Evolutionary conservation across 768 basidiomycete genomes (phyloP).

Genomic region (Leccinum subgranulosum): DNA sequence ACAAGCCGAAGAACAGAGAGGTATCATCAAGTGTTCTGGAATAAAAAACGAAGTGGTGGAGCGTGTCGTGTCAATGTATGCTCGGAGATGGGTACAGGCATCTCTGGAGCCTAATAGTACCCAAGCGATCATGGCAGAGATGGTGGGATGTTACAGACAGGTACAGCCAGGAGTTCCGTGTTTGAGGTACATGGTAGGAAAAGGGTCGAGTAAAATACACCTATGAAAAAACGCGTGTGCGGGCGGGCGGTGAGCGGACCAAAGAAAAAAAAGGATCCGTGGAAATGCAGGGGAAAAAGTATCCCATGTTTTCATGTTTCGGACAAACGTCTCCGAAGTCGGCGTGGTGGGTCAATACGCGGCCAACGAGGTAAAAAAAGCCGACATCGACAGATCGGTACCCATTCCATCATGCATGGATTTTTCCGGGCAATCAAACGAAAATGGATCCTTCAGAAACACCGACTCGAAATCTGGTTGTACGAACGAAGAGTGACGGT

Average conservation of each 20-base stretch:
- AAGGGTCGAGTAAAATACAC: conserved; percentile 28
- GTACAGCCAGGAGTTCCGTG: conserved; percentile 20
- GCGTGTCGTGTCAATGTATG: conserved; percentile 1
- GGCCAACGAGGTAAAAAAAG: conserved; percentile 31
- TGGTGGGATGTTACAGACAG: conserved; percentile 26
- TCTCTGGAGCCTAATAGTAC: background rate
- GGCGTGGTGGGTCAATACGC: conserved; percentile 21
- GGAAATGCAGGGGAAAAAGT: background rate
- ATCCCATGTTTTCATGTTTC: background rate
- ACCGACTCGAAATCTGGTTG: conserved; percentile 18
- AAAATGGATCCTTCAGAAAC: conserved; percentile 24
- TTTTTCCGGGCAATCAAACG: conserved; percentile 26
- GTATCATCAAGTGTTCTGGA: conserved; percentile 6
- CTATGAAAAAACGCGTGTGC: conserved; percentile 6
- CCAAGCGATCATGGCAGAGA: background rate
- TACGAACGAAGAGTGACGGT: conserved; percentile 10
- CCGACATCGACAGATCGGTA: conserved; percentile 29
- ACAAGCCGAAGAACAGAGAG: conserved; percentile 12
- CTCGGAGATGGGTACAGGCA: conserved; percentile 3
- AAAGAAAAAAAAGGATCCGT: background rate
- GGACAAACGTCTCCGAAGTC: background rate
- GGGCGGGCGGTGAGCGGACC: background rate
- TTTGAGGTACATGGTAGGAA: background rate
- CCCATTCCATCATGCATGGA: conserved; percentile 16
- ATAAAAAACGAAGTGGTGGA: conserved; percentile 2